Base-by-base conservation (phyloP, 73 alveolate species). In the Stentor coeruleus region DNA sequence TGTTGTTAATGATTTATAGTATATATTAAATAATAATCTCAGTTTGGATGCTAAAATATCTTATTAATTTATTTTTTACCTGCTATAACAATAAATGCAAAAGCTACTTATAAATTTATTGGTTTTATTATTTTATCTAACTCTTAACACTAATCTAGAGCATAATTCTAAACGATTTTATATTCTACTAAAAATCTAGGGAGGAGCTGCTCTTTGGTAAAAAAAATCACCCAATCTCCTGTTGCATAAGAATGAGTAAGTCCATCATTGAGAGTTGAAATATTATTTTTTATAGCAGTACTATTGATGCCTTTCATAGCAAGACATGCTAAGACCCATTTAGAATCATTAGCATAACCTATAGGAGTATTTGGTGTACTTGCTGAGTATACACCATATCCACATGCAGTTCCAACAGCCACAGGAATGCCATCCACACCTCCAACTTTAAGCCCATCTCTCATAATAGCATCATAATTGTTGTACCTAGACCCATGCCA, bases 161-260 rank as follows among this genome's bases (percentile, higher is more conserved):
- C 20, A 49, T 49, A 49, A 49, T 6, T 20, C 20, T 49, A 11
- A 49, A 49, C 66, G 66, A n/a, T n/a, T 49, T 6, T 49, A 2
- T 28, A 66, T 31, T 66, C 79, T 26, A 66, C 79, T 20, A 66
- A 31, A 31, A 20, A 66, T 66, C 37, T 66, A 20, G 79, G 79
- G 1, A 66, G 39, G 1, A 66, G 49, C 33, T 66, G 79, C 0
- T 20, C 79, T 1, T 20, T 20, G 11, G 79, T 66, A 2, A 66
- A 66, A 66, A 66, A 26, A 20, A 66, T 40, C 37, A 28, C 49
- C n/a, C n/a, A 20, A 2, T 66, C 39, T 11, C 33, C 39, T 11
- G n/a, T 14, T n/a, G n/a, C n/a, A 2, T 31, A 66, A 31, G 37
- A 31, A 66, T 66, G 79, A 33, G 39, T 28, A 20, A 28, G 36